phyloP scores from a whole-genome alignment of 2,329 filamentous ascomycete species.

The Allantophomopsis lycopodina region DNA sequence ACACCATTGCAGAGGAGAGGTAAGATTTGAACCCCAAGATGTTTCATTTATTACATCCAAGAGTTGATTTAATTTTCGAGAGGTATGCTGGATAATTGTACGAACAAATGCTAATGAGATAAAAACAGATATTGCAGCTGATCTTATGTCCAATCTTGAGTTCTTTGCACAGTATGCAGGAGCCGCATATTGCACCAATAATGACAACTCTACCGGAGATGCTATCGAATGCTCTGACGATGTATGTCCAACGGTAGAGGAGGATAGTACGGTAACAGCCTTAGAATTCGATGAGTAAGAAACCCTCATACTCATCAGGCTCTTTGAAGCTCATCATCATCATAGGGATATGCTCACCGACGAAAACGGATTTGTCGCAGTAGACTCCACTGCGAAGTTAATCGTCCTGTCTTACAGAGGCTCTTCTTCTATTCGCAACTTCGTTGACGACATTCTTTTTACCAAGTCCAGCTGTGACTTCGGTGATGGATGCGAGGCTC shows the following conservation, averaged over 20 bases:
- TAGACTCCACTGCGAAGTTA: conserved; percentile 31
- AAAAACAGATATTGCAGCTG: conserved; percentile 1
- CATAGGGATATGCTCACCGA: conserved; percentile 27
- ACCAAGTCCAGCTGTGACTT: conserved; percentile 9
- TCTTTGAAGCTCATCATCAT: too few relatives aligned
- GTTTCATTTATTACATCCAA: too few relatives aligned
- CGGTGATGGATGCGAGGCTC: conserved; percentile 20
- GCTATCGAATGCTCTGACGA: conserved; percentile 7
- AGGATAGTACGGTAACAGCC: conserved; percentile 6
- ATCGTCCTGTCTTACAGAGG: conserved; percentile 50
- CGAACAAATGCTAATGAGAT: too few relatives aligned
- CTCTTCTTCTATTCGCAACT: conserved; percentile 17
- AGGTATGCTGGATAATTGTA: too few relatives aligned
- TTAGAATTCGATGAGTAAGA: conserved; percentile 5
- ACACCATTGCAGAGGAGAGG: too few relatives aligned
- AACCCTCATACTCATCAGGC: background rate
- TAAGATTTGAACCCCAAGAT: too few relatives aligned
- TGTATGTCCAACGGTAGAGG: conserved; percentile 9
- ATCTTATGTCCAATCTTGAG: conserved; percentile 6
- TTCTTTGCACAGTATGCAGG: conserved; percentile 11
- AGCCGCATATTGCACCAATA: conserved; percentile 12
- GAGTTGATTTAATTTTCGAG: too few relatives aligned
- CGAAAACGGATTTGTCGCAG: conserved; percentile 34
- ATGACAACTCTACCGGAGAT: conserved; percentile 6
- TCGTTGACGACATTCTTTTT: conserved; percentile 7